phyloP scores from a whole-genome alignment of 768 basidiomycete genomes.

The Naematelia encephala region DNA sequence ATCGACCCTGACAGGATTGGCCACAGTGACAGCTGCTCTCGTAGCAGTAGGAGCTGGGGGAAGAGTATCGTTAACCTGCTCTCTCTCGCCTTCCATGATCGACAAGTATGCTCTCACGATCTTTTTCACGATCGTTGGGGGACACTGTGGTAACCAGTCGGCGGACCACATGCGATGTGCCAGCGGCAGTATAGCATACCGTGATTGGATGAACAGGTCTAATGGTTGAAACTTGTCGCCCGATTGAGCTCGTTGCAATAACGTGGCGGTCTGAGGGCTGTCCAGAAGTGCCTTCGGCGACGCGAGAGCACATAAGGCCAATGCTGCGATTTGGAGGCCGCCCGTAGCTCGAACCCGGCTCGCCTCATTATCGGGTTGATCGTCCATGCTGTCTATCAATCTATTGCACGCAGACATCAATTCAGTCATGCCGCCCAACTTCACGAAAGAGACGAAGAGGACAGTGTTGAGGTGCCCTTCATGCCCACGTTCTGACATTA shows the following conservation, averaged over 20 bases:
- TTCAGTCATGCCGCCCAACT: constrained; percentile 62
- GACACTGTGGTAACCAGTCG: constrained; percentile 70
- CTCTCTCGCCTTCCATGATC: constrained; percentile 68
- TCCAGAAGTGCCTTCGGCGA: constrained; percentile 79
- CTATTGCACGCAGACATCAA: background rate
- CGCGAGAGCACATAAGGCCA: constrained; percentile 70
- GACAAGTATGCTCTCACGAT: constrained; percentile 75
- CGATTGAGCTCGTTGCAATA: constrained; percentile 67
- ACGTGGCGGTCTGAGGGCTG: constrained; percentile 72
- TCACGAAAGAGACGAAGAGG: constrained; percentile 69
- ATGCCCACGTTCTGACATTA: constrained; percentile 65
- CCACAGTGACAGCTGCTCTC: background rate
- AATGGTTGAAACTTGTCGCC: constrained; percentile 75
- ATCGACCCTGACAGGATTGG: constrained; percentile 70
- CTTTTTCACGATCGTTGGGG: constrained; percentile 68
- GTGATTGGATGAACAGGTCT: constrained; percentile 79
- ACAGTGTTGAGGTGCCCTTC: constrained; percentile 77
- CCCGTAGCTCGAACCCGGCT: constrained; percentile 7
- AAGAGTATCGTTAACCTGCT: constrained; percentile 60
- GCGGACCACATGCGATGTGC: constrained; percentile 73
- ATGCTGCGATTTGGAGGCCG: constrained; percentile 55
- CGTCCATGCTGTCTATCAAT: constrained; percentile 2
- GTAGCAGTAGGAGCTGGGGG: constrained; percentile 54
- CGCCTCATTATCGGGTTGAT: background rate
- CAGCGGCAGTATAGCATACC: constrained; percentile 66